A percentile compares a stretch with the other conserved stretches of the same genome.
phyloP scores from a whole-genome alignment of 2,329 filamentous ascomycete genomes.

The Penicillium griseofulvum region DNA sequence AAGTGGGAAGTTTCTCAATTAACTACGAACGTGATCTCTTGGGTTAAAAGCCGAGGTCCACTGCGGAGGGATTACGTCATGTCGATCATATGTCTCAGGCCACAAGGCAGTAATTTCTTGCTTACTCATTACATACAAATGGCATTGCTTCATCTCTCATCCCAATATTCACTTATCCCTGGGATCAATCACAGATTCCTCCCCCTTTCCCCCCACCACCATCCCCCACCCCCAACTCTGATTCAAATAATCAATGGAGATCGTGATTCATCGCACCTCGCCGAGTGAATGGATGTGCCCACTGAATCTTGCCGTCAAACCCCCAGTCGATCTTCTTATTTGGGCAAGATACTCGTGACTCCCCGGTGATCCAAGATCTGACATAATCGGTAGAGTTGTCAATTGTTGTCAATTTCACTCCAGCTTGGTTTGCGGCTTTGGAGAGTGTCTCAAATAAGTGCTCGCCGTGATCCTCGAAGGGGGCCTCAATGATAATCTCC shows the following conservation, averaged over 20 bases:
- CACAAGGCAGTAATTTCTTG: background rate
- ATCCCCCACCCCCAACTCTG: background rate
- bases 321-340: background rate
- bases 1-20: background rate
- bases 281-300: background rate
- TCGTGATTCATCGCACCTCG: background rate
- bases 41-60: slow-evolving; percentile 13
- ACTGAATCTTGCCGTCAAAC: background rate
- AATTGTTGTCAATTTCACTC: background rate
- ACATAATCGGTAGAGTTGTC: background rate
- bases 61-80: slow-evolving; percentile 25
- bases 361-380: background rate
- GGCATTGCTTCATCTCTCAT: background rate
- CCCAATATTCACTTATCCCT: background rate
- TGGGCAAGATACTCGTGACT: background rate
- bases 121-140: background rate
- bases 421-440: background rate
- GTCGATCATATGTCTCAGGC: slow-evolving; percentile 17
- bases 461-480: background rate
- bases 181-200: no score
- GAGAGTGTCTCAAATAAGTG: background rate
- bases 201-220: no score
- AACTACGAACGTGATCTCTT: slow-evolving; percentile 15
- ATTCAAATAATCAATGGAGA: background rate
- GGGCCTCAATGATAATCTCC: background rate